A percentile compares a stretch with the other conserved stretches of the same genome.
Conservation (phyloP, 345 rosid genomes). For the Anastatica hierochuntica region DNA sequence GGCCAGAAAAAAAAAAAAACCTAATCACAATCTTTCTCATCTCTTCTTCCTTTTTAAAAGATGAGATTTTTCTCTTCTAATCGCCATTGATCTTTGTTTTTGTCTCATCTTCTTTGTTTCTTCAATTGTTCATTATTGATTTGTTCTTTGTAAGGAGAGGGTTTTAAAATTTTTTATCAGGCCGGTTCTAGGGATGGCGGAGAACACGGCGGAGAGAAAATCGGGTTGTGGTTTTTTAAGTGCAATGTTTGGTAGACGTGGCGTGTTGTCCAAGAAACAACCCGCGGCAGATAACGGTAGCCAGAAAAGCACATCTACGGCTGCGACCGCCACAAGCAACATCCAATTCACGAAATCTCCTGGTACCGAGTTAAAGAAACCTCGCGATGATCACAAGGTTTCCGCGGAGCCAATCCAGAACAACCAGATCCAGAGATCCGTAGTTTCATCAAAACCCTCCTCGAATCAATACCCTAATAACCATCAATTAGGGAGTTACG, state of each 20-base stretch:
- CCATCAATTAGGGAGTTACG: constrained; percentile 15
- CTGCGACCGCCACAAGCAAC: constrained; percentile 26
- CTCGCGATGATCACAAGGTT: constrained; percentile 35
- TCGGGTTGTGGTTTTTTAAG: constrained; percentile 53
- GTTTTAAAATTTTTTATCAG: no score
- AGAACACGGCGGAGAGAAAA: constrained; percentile 33
- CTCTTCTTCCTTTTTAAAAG: no score
- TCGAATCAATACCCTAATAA: constrained; percentile 18
- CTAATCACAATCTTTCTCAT: no score
- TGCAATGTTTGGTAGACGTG: constrained; percentile 48
- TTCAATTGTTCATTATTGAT: no score
- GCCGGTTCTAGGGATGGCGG: no score
- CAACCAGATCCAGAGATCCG: constrained; percentile 17
- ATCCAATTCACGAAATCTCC: constrained; percentile 33
- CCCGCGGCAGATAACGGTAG: constrained; percentile 16
- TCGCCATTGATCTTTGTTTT: no score
- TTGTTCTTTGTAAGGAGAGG: no score
- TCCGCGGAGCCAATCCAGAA: constrained; percentile 19
- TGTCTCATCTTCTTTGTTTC: no score
- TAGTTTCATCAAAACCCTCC: no score
- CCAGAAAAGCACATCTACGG: constrained; percentile 25
- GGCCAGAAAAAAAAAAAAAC: no score
- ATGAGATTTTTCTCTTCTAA: no score
- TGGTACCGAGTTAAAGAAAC: constrained; percentile 24
- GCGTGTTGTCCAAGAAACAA: constrained; percentile 49